phyloP scores from a whole-genome alignment of 1,284 basidiomycete species.

The Fomitiporia mediterranea region DNA sequence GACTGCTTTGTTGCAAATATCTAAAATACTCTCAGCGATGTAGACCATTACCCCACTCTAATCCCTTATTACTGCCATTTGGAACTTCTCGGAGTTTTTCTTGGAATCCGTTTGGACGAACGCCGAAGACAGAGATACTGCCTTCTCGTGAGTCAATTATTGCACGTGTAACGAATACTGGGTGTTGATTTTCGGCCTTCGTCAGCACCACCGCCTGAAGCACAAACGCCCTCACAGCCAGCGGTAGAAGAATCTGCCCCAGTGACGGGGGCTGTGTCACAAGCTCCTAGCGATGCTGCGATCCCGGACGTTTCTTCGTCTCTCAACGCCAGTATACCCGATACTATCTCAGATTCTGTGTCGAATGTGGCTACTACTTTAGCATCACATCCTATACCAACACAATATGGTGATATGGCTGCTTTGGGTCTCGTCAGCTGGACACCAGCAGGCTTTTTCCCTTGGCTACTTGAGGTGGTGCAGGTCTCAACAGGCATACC shows the following conservation, averaged over 20 bases:
- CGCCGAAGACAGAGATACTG: not conserved
- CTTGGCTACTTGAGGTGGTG: conserved; percentile 61
- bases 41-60: not conserved
- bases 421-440: conserved; percentile 67
- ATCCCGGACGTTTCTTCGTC: not conserved
- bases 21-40: conserved; percentile 6
- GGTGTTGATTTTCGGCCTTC: too few species aligned
- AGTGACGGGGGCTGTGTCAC: not conserved
- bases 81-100: conserved; percentile 8
- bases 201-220: not conserved
- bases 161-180: too few species aligned
- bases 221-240: not conserved
- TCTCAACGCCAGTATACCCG: not conserved
- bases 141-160: too few species aligned
- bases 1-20: not conserved
- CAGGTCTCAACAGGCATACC: conserved; percentile 74
- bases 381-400: conserved; percentile 26
- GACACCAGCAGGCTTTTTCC: conserved; percentile 53
- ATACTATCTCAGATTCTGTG: not conserved
- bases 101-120: conserved; percentile 11
- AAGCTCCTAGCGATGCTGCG: not conserved
- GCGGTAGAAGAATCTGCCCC: not conserved
- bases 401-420: conserved; percentile 77
- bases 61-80: not conserved
- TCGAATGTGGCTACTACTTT: not conserved